Conservation (phyloP, 768 basidiomycete species). For the Tylopilus sp. region DNA sequence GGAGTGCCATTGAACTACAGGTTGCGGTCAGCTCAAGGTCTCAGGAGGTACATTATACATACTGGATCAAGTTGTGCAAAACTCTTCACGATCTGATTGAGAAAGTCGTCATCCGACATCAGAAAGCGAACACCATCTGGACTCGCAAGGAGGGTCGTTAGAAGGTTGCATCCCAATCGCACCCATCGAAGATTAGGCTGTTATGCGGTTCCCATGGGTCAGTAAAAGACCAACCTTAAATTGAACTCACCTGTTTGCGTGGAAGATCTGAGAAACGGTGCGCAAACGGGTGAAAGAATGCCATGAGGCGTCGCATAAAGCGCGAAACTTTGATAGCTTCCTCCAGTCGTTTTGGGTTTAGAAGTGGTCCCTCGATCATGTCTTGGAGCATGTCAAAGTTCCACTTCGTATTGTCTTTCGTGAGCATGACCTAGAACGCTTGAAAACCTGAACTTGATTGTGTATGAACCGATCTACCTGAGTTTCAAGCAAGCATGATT, state of each 20-base stretch:
- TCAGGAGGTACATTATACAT: constrained; percentile 21
- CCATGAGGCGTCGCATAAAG: constrained; percentile 86
- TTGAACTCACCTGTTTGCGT: constrained; percentile 52
- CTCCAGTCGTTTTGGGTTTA: constrained; percentile 89
- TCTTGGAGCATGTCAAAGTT: constrained; percentile 86
- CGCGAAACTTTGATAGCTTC: constrained; percentile 90
- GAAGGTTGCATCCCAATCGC: constrained; percentile 72
- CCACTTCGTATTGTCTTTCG: constrained; percentile 91
- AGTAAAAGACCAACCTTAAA: neutral
- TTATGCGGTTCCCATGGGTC: neutral
- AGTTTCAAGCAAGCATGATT: constrained; percentile 78
- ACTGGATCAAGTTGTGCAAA: constrained; percentile 94
- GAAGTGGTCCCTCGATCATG: constrained; percentile 85
- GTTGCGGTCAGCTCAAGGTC: neutral
- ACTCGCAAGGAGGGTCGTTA: constrained; percentile 80
- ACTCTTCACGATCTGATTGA: constrained; percentile 78
- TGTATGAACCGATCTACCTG: constrained; percentile 48
- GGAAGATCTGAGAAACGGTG: constrained; percentile 85
- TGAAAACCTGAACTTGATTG: neutral
- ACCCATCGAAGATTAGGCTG: constrained; percentile 86
- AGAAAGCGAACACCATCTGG: constrained; percentile 84
- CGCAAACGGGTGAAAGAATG: constrained; percentile 89
- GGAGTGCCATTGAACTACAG: constrained; percentile 67
- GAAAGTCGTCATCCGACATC: constrained; percentile 74
- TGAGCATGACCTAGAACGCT: constrained; percentile 67